Conservation (phyloP, 306 rosid genomes). For the Cicer cuneatum region DNA sequence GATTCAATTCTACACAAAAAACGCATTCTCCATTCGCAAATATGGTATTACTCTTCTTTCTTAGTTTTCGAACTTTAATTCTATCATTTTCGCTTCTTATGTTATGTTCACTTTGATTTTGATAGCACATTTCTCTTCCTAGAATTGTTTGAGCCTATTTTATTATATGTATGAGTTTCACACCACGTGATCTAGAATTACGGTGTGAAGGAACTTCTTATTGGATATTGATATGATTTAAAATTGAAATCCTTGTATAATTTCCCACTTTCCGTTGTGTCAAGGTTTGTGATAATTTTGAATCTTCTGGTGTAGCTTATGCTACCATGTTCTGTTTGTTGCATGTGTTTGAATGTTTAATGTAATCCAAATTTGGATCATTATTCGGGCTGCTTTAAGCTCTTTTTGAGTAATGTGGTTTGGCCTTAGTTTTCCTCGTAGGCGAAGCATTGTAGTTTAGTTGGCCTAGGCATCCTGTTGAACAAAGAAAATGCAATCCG, state of each 20-base stretch:
- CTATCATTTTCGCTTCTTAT: not conserved
- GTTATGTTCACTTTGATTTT: not conserved
- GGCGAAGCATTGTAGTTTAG: too few relatives aligned
- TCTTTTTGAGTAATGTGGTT: too few relatives aligned
- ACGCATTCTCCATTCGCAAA: slow-evolving; percentile 8
- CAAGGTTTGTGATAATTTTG: slow-evolving; percentile 14
- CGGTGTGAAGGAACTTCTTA: not conserved
- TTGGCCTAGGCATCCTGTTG: too few relatives aligned
- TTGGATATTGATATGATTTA: not conserved
- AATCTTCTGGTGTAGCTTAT: not conserved
- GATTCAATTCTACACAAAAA: slow-evolving; percentile 43
- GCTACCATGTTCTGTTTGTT: not conserved
- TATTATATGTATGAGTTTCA: slow-evolving; percentile 18
- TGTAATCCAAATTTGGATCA: not conserved
- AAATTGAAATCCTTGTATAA: slow-evolving; percentile 7
- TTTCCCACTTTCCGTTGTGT: not conserved
- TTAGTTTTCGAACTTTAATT: not conserved
- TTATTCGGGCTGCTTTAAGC: too few relatives aligned
- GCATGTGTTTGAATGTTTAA: not conserved
- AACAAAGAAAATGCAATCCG: too few relatives aligned
- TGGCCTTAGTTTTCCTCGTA: too few relatives aligned
- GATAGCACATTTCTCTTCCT: not conserved
- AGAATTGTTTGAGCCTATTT: not conserved
- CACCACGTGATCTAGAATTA: slow-evolving; percentile 40
- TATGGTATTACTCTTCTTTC: slow-evolving; percentile 44